phyloP scores from a whole-genome alignment of 1,284 basidiomycete genomes.

The Heimioporus retisporus region DNA sequence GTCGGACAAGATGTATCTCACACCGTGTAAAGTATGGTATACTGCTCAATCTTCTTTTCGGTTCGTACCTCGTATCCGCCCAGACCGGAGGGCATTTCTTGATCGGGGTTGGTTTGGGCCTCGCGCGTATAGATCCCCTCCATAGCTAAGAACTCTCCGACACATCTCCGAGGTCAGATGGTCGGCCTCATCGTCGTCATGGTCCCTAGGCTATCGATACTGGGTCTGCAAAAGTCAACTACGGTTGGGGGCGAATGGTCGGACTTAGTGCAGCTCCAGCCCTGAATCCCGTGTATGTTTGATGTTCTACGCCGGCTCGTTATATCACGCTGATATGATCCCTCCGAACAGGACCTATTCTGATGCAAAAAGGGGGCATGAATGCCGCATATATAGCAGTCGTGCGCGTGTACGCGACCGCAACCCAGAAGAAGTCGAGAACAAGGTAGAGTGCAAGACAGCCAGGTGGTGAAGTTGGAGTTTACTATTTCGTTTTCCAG shows the following conservation, averaged over 20 bases:
- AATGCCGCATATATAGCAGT: constrained; percentile 64
- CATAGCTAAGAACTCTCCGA: constrained; percentile 90
- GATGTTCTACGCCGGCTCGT: not conserved
- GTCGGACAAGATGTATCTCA: constrained; percentile 76
- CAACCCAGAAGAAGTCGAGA: constrained; percentile 70
- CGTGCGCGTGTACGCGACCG: constrained; percentile 73
- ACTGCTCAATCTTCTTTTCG: not conserved
- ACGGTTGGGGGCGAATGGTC: constrained; percentile 90
- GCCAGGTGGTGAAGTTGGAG: not conserved
- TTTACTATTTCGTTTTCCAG: constrained; percentile 39
- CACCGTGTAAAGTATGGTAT: constrained; percentile 79
- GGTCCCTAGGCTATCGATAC: constrained; percentile 83
- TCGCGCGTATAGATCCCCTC: constrained; percentile 83
- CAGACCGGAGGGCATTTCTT: constrained; percentile 82
- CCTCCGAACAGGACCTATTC: constrained; percentile 67
- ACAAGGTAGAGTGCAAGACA: constrained; percentile 58
- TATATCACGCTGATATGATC: not conserved
- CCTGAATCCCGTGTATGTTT: constrained; percentile 78
- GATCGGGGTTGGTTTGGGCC: constrained; percentile 75
- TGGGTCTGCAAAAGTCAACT: constrained; percentile 68
- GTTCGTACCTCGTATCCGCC: not conserved
- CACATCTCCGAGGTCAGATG: constrained; percentile 79
- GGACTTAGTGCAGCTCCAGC: constrained; percentile 78
- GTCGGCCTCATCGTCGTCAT: constrained; percentile 75
- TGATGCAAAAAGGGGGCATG: constrained; percentile 66